phyloP scores from a whole-genome alignment of 768 basidiomycete genomes.

The Podaxis pistillaris region DNA sequence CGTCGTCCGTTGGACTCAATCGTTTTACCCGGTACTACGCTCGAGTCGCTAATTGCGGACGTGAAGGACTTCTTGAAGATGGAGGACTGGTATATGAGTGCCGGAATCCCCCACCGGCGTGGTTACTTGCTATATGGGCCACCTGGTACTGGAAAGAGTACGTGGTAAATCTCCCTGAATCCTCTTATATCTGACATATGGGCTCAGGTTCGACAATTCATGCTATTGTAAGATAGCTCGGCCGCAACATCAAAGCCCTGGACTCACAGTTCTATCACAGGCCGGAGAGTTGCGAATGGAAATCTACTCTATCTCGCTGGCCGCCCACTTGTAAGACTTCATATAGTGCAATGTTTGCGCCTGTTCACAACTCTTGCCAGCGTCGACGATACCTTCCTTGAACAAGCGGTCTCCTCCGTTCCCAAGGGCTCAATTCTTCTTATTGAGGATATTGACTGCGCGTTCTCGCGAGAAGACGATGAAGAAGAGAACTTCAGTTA shows the following conservation, averaged over 20 bases:
- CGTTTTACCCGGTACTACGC: conserved; percentile 45
- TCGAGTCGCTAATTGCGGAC: conserved; percentile 47
- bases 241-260: neutral
- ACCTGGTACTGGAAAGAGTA: conserved; percentile 64
- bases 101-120: conserved; percentile 56
- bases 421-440: conserved; percentile 54
- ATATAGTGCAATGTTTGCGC: neutral
- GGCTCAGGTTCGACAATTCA: conserved; percentile 51
- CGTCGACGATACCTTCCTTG: conserved; percentile 49
- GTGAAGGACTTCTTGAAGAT: conserved; percentile 50
- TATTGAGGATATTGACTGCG: conserved; percentile 63
- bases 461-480: conserved; percentile 48
- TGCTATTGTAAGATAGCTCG: conserved; percentile 36
- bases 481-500: conserved; percentile 22
- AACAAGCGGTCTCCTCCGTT: conserved; percentile 42
- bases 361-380: conserved; percentile 24
- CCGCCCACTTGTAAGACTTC: conserved; percentile 40
- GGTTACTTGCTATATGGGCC: conserved; percentile 59
- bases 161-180: conserved; percentile 17
- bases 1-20: conserved; percentile 54
- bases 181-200: conserved; percentile 26
- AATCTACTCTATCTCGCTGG: conserved; percentile 65
- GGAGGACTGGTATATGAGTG: conserved; percentile 56
- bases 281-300: conserved; percentile 76
- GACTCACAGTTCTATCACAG: conserved; percentile 19